These are phyloP conservation scores for Globisporangium okanoganense DNA, from an alignment of 352 stramenopile genomes.

Conservation along the genomic window DNA sequence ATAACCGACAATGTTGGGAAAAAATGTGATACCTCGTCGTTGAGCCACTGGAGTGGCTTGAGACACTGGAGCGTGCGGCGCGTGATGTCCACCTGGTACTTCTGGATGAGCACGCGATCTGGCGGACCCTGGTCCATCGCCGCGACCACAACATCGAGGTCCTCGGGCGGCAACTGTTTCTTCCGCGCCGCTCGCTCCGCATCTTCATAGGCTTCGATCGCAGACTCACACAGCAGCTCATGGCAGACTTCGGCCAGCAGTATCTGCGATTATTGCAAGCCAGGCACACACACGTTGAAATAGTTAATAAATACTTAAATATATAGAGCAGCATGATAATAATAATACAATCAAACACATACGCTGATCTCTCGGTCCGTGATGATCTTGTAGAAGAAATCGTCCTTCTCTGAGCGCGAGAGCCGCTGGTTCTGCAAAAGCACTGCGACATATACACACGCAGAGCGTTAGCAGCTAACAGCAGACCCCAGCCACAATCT, in stretches of 20 bases:
- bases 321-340: not conserved
- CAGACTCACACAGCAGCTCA: constrained; percentile 54
- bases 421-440: constrained; percentile 38
- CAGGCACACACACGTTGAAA: constrained; percentile 1
- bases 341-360: not conserved
- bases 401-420: constrained; percentile 29
- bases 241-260: constrained; percentile 59
- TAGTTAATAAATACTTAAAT: not conserved
- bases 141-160: constrained; percentile 53
- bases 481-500: no score
- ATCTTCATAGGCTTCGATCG: constrained; percentile 50
- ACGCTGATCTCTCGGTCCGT: constrained; percentile 43
- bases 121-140: constrained; percentile 51
- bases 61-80: constrained; percentile 71
- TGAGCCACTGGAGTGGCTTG: constrained; percentile 65
- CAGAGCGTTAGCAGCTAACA: not conserved
- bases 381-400: constrained; percentile 40
- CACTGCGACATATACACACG: constrained; percentile 17
- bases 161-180: constrained; percentile 58
- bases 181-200: constrained; percentile 41
- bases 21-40: constrained; percentile 54
- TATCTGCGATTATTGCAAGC: constrained; percentile 21
- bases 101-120: constrained; percentile 66
- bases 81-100: constrained; percentile 82
- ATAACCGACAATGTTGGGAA: not conserved